A percentile compares a stretch with the other conserved stretches of the same genome.
Evolutionary conservation across 306 rosid species (phyloP).

Genomic region (Mimosa bimucronata): DNA sequence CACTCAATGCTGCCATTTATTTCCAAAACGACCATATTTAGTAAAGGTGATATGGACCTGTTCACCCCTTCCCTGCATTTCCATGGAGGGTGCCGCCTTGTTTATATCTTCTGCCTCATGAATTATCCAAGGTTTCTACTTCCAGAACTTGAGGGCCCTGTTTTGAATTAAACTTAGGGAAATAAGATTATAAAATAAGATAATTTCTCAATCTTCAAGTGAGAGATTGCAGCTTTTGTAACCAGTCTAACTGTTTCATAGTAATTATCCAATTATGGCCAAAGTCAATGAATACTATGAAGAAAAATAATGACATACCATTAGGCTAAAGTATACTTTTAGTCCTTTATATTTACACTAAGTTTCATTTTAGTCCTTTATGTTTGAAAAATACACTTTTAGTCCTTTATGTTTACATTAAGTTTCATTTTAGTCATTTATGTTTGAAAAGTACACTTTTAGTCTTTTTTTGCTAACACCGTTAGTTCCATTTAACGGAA

Average conservation of each 20-base stretch:
- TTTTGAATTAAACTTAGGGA: neutral
- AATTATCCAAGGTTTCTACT: neutral
- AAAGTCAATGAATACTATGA: neutral
- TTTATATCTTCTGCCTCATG: too few relatives aligned
- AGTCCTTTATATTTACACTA: too few relatives aligned
- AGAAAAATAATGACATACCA: neutral
- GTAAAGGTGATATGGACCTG: conserved; percentile 1
- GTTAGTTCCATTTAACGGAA: too few relatives aligned
- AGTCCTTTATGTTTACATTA: too few relatives aligned
- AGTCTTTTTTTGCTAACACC: too few relatives aligned
- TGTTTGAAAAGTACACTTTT: too few relatives aligned
- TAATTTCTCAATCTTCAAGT: neutral
- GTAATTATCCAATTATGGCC: neutral
- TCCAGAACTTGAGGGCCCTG: neutral
- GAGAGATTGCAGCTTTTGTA: neutral
- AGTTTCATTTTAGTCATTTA: too few relatives aligned
- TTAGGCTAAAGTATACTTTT: too few relatives aligned
- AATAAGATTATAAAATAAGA: neutral
- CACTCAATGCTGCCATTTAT: conserved; percentile 19
- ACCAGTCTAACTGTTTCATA: neutral
- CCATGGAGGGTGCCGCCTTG: neutral
- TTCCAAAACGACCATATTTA: neutral
- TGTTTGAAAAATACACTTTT: too few relatives aligned
- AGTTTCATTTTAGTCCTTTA: too few relatives aligned
- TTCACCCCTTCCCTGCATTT: neutral